Conservation (phyloP, 768 basidiomycete species). For the Boletellus emodensis region DNA sequence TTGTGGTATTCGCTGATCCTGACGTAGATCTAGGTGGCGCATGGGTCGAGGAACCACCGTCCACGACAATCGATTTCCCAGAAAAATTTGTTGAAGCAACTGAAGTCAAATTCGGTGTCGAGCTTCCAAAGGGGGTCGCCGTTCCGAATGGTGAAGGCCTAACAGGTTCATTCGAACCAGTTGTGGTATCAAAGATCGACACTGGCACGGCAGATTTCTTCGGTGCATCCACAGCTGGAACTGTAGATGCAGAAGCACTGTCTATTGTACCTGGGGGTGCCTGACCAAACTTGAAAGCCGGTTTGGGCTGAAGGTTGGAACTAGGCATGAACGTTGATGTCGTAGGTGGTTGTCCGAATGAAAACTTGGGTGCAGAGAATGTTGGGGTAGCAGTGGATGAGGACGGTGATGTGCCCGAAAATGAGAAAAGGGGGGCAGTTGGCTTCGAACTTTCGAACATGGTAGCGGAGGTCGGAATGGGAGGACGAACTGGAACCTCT, state of each 20-base stretch:
- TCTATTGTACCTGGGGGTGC: constrained; percentile 23
- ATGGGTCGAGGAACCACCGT: constrained; percentile 20
- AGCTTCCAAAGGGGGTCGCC: constrained; percentile 20
- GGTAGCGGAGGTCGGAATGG: neutral
- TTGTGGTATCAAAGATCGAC: constrained; percentile 8
- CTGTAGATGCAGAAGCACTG: constrained; percentile 10
- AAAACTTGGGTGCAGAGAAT: constrained; percentile 21
- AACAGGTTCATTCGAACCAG: constrained; percentile 19
- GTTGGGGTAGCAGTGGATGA: constrained; percentile 5
- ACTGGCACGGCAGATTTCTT: constrained; percentile 27
- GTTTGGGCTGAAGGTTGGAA: constrained; percentile 20
- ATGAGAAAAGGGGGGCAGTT: constrained; percentile 19
- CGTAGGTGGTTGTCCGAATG: constrained; percentile 21
- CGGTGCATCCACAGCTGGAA: constrained; percentile 17
- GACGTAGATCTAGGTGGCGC: constrained; percentile 13
- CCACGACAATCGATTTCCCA: constrained; percentile 12
- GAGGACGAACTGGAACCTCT: neutral
- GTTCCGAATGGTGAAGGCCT: constrained; percentile 23
- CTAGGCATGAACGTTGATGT: constrained; percentile 3
- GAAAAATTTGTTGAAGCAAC: constrained; percentile 9
- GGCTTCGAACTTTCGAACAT: constrained; percentile 10
- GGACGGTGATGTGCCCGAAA: constrained; percentile 13
- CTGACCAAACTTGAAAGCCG: constrained; percentile 19
- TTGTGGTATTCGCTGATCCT: constrained; percentile 11
- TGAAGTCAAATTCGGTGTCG: constrained; percentile 13